Conservation (phyloP, 768 basidiomycete genomes). For the Phlegmacium glaucopus region DNA sequence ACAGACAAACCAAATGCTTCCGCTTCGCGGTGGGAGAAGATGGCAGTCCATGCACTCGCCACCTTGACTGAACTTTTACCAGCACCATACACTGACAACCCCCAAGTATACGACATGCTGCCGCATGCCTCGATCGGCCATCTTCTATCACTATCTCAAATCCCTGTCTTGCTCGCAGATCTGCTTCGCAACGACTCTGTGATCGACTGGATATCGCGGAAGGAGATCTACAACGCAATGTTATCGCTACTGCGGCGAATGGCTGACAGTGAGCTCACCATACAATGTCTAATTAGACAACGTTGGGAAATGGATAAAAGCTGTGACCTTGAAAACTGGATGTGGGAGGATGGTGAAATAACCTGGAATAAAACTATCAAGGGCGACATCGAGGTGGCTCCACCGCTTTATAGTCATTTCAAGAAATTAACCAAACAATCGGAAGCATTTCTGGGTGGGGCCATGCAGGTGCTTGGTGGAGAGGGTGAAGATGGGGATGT, state of each 20-base stretch:
- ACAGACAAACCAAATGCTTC: constrained; percentile 5
- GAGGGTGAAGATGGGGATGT: constrained; percentile 26
- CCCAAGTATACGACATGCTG: constrained; percentile 45
- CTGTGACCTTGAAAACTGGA: constrained; percentile 44
- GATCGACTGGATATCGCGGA: constrained; percentile 48
- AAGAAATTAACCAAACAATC: constrained; percentile 50
- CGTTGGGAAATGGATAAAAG: constrained; percentile 36
- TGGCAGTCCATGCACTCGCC: constrained; percentile 34
- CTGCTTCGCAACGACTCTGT: constrained; percentile 57
- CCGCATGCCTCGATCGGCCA: constrained; percentile 43
- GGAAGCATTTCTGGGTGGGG: constrained; percentile 46
- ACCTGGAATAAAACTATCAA: constrained; percentile 32
- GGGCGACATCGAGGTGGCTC: constrained; percentile 28
- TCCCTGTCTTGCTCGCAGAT: constrained; percentile 41
- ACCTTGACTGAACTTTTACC: constrained; percentile 42
- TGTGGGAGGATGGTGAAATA: constrained; percentile 43
- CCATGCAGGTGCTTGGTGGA: constrained; percentile 35
- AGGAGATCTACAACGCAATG: constrained; percentile 46
- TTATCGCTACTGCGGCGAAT: constrained; percentile 43
- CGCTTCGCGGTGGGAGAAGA: constrained; percentile 36
- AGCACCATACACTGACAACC: constrained; percentile 38
- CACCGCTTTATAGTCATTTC: constrained; percentile 48
- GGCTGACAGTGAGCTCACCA: constrained; percentile 49
- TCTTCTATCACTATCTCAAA: constrained; percentile 40
- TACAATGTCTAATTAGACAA: constrained; percentile 38